Percentiles rank a stretch among this genome's conserved stretches.
phyloP scores from a whole-genome alignment of 2,329 filamentous ascomycete species.

The Pseudogymnoascus sp. region DNA sequence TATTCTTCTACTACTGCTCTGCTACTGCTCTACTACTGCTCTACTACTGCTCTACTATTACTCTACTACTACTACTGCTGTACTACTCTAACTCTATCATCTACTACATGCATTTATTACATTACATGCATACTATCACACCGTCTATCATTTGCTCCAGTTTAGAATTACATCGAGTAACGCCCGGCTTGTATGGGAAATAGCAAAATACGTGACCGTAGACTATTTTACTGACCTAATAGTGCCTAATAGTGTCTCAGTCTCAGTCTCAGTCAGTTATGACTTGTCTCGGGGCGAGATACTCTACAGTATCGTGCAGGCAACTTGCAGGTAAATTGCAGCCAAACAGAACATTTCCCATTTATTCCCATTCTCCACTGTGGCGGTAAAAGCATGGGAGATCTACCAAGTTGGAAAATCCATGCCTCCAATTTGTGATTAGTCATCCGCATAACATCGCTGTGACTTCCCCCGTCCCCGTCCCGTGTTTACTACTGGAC shows the following conservation, averaged over 20 bases:
- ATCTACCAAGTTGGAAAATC: background rate
- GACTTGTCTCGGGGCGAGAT: background rate
- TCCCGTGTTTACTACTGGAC: background rate
- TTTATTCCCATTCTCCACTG: background rate
- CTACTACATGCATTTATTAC: background rate
- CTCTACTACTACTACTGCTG: too few species aligned
- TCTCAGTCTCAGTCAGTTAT: background rate
- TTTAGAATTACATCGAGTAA: background rate
- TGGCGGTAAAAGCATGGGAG: background rate
- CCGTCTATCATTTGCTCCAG: background rate
- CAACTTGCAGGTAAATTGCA: background rate
- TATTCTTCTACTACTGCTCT: too few species aligned
- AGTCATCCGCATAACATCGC: background rate
- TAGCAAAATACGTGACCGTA: background rate
- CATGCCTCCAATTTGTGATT: background rate
- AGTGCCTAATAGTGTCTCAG: background rate
- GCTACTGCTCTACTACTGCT: too few species aligned
- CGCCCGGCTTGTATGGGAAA: background rate
- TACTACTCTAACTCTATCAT: background rate
- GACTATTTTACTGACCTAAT: background rate
- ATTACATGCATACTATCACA: too few species aligned
- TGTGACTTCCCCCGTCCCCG: conserved; percentile 4
- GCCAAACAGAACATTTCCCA: background rate
- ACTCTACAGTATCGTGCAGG: background rate
- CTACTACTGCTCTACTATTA: too few species aligned